These are phyloP conservation scores for Moringa oleifera DNA, from an alignment of 345 rosid genomes.

Conservation along the genomic window DNA sequence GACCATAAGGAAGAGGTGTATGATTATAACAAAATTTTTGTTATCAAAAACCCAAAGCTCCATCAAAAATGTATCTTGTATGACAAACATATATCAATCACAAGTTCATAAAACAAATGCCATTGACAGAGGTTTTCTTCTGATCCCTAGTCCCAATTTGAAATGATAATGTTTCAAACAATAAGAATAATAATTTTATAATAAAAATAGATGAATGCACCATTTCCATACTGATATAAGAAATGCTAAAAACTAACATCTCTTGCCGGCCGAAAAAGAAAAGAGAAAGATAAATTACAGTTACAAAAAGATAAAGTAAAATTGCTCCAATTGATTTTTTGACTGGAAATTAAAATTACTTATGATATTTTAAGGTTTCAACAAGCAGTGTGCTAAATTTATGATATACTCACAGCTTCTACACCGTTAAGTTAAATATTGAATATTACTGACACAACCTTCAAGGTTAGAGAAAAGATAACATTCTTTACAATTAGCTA, in stretches of 20 bases:
- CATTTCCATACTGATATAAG: neutral
- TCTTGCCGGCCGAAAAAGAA: neutral
- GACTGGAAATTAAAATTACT: neutral
- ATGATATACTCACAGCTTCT: neutral
- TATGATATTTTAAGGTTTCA: neutral
- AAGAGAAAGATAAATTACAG: too few relatives aligned
- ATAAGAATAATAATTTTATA: neutral
- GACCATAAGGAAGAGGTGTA: too few relatives aligned
- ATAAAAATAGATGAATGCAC: neutral
- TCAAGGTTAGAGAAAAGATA: neutral
- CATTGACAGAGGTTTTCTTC: too few relatives aligned
- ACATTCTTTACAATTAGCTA: neutral
- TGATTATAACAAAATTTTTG: too few relatives aligned
- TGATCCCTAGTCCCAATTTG: too few relatives aligned
- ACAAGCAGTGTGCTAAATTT: neutral
- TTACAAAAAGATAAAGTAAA: too few relatives aligned
- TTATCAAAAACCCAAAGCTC: too few relatives aligned
- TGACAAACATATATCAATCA: too few relatives aligned
- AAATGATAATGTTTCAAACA: too few relatives aligned
- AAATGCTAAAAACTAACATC: neutral
- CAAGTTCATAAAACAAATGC: too few relatives aligned
- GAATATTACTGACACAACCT: neutral
- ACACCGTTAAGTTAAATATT: constrained; percentile 1
- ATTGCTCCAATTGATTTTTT: too few relatives aligned
- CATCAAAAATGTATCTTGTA: too few relatives aligned